Percentiles rank a stretch among this genome's conserved stretches.
Evolutionary conservation across 78 protist species (phyloP).

Genomic region (slime mould (Dictyostelium discoideum)): DNA sequence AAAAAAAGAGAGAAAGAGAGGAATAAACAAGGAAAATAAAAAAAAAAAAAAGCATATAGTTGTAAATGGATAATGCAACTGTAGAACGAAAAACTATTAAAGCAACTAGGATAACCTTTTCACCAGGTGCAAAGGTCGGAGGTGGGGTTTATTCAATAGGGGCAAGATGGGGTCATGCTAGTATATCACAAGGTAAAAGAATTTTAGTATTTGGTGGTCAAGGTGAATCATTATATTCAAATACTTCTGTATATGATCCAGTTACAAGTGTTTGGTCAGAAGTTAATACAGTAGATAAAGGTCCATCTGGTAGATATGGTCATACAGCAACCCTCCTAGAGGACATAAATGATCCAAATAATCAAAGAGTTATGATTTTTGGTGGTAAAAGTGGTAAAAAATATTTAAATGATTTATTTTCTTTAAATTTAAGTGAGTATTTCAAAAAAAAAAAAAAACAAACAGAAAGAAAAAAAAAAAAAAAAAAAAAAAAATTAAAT

Average conservation of each 20-base stretch:
- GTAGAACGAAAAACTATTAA: background rate
- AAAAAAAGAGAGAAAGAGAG: background rate
- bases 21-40: background rate
- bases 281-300: conserved; percentile 60
- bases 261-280: conserved; percentile 69
- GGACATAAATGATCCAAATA: background rate
- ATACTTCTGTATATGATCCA: conserved; percentile 34
- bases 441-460: background rate
- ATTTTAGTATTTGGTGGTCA: conserved; percentile 66
- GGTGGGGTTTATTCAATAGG: conserved; percentile 56
- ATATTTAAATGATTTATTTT: conserved; percentile 57
- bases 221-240: conserved; percentile 50
- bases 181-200: conserved; percentile 36
- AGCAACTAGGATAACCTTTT: conserved; percentile 57
- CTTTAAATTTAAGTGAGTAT: conserved; percentile 50
- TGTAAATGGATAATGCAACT: background rate
- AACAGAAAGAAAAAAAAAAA: background rate
- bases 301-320: conserved; percentile 70
- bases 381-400: conserved; percentile 62
- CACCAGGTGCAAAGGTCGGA: conserved; percentile 47
- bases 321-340: conserved; percentile 50
- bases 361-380: conserved; percentile 33
- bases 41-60: background rate
- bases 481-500: background rate
- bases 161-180: conserved; percentile 78